Percentiles rank a stretch among this genome's conserved stretches.
These are phyloP conservation scores for Suillus luteus DNA, from an alignment of 768 basidiomycete genomes.

Conservation along the genomic window DNA sequence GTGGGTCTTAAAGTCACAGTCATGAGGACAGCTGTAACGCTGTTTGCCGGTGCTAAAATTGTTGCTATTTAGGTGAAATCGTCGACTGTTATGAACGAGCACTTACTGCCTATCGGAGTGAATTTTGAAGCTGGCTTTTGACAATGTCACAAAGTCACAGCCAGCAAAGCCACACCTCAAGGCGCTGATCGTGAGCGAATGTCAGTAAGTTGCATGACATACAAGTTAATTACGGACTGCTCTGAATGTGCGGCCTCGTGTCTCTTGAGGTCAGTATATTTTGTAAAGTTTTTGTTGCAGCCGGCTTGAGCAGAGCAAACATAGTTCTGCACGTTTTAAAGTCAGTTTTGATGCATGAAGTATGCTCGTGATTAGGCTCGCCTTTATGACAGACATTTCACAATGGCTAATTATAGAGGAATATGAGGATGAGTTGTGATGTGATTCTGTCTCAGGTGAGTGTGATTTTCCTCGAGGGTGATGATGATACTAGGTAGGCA, in stretches of 20 bases:
- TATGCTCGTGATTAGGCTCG: neutral
- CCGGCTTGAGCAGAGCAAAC: conserved; percentile 13
- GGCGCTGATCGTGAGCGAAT: conserved; percentile 16
- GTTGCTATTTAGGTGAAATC: neutral
- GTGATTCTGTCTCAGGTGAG: neutral
- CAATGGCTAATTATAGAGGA: neutral
- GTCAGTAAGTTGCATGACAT: conserved; percentile 5
- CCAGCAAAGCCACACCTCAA: neutral
- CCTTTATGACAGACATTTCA: neutral
- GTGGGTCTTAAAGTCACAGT: conserved; percentile 23
- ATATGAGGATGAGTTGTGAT: neutral
- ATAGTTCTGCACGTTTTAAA: conserved; percentile 14
- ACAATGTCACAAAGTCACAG: conserved; percentile 20
- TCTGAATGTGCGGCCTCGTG: conserved; percentile 22
- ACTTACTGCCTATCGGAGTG: conserved; percentile 25
- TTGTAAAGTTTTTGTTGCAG: conserved; percentile 22
- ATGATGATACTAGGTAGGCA: neutral
- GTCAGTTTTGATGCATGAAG: neutral
- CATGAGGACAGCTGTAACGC: conserved; percentile 10
- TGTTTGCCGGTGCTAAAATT: conserved; percentile 25
- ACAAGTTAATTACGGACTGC: conserved; percentile 9
- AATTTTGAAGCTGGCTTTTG: conserved; percentile 24
- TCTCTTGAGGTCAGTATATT: conserved; percentile 22
- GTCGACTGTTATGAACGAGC: neutral
- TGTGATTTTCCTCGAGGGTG: neutral